phyloP scores from a whole-genome alignment of 805 yeast species.

The Schwanniomyces sp. region DNA sequence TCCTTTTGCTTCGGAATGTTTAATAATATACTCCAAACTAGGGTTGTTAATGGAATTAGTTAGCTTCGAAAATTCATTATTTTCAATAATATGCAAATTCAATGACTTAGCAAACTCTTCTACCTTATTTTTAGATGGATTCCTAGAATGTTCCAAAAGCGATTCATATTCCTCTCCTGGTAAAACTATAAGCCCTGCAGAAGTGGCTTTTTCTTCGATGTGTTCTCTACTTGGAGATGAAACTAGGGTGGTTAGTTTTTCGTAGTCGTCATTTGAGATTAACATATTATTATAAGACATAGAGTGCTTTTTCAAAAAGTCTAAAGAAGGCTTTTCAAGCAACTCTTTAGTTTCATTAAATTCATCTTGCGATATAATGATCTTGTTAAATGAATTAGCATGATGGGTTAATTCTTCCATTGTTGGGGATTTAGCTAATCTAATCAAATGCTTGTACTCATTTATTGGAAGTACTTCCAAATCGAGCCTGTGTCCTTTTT shows the following conservation, averaged over 20 bases:
- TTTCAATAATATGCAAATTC: conserved; percentile 16
- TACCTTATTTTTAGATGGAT: conserved; percentile 22
- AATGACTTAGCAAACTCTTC: conserved; percentile 14
- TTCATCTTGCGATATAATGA: conserved; percentile 16
- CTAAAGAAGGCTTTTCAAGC: not conserved
- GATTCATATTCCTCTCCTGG: conserved; percentile 9
- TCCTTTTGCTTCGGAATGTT: conserved; percentile 17
- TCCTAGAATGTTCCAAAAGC: conserved; percentile 1
- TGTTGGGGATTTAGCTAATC: conserved; percentile 18
- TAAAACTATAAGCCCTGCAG: conserved; percentile 10
- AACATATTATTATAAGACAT: not conserved
- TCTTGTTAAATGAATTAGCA: conserved; percentile 18
- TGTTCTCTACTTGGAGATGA: conserved; percentile 12
- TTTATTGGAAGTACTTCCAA: conserved; percentile 6
- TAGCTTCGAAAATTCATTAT: conserved; percentile 13
- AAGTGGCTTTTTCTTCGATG: conserved; percentile 15
- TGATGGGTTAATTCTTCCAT: conserved; percentile 18
- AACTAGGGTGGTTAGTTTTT: conserved; percentile 10
- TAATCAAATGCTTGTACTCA: conserved; percentile 7
- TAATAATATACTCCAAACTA: conserved; percentile 23
- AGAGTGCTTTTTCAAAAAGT: conserved; percentile 1
- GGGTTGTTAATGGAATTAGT: conserved; percentile 19
- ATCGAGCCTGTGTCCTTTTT: conserved; percentile 11
- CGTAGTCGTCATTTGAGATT: conserved; percentile 7
- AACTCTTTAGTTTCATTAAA: conserved; percentile 2